Percentiles rank a stretch among this genome's conserved stretches.
phyloP scores from a whole-genome alignment of 2,329 filamentous ascomycete genomes.

The Neurospora sp. region DNA sequence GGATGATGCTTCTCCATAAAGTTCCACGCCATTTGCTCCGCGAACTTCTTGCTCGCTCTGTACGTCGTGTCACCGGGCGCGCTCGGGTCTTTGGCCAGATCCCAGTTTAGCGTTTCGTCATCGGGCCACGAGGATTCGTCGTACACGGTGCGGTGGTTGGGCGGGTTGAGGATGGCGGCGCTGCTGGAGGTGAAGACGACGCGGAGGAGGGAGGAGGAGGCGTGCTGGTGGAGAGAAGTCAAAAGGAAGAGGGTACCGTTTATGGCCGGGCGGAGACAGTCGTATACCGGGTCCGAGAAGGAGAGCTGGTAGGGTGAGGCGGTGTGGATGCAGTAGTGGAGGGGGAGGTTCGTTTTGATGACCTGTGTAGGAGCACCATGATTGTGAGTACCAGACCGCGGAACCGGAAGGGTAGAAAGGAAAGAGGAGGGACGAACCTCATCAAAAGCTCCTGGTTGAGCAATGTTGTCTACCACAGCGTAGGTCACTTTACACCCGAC shows the following conservation, averaged over 20 bases:
- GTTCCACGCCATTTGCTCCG: constrained; percentile 58
- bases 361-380: constrained; percentile 15
- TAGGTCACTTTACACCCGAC: constrained; percentile 33
- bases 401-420: neutral
- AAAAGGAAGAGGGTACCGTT: constrained; percentile 38
- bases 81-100: constrained; percentile 23
- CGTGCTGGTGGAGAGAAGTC: constrained; percentile 34
- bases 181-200: constrained; percentile 47
- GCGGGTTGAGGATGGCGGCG: constrained; percentile 32
- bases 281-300: constrained; percentile 37
- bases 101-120: constrained; percentile 20
- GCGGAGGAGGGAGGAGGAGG: constrained; percentile 46
- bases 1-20: constrained; percentile 47
- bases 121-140: constrained; percentile 31
- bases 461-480: constrained; percentile 62
- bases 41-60: constrained; percentile 44
- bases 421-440: constrained; percentile 25
- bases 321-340: constrained; percentile 67
- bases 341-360: constrained; percentile 37
- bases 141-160: constrained; percentile 27
- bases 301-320: constrained; percentile 66
- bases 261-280: constrained; percentile 45
- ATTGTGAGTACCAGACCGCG: neutral
- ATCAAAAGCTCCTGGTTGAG: constrained; percentile 59
- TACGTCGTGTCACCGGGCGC: constrained; percentile 19